phyloP scores from a whole-genome alignment of 2,329 filamentous ascomycete genomes.

The Spiromastix sp. region DNA sequence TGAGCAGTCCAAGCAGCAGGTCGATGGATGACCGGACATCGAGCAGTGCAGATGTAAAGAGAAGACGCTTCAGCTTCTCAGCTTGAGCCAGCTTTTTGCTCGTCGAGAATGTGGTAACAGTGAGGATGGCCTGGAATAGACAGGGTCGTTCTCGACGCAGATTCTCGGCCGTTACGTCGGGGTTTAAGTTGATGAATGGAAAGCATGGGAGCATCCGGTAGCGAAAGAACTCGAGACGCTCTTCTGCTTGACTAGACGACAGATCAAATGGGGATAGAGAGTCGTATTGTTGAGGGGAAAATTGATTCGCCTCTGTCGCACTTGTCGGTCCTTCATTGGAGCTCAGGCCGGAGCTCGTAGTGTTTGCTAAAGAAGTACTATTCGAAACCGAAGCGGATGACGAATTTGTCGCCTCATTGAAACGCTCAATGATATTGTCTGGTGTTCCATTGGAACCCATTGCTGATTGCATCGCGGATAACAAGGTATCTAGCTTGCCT shows the following conservation, averaged over 20 bases:
- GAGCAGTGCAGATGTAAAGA: constrained; percentile 21
- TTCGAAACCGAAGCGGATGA: constrained; percentile 1
- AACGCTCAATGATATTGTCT: constrained; percentile 3
- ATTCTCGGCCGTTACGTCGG: constrained; percentile 19
- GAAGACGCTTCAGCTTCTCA: constrained; percentile 21
- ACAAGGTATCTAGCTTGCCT: constrained; percentile 22
- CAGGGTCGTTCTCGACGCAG: constrained; percentile 24
- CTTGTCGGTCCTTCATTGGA: background rate
- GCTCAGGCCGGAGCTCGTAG: constrained; percentile 6
- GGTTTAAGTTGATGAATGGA: constrained; percentile 23
- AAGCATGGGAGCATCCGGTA: constrained; percentile 26
- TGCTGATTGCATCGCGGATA: constrained; percentile 22
- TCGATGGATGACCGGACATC: constrained; percentile 24
- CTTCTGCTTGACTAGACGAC: constrained; percentile 12
- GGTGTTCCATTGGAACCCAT: constrained; percentile 9
- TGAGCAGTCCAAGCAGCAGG: constrained; percentile 26
- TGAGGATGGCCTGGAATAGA: constrained; percentile 27
- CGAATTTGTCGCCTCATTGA: constrained; percentile 7
- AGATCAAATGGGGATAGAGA: constrained; percentile 7
- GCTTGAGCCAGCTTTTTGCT: constrained; percentile 16
- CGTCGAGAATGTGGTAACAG: constrained; percentile 23
- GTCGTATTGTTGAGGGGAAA: no score
- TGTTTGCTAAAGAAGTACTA: constrained; percentile 1
- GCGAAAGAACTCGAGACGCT: constrained; percentile 20
- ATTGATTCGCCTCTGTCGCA: background rate